phyloP scores from a whole-genome alignment of 2,329 filamentous ascomycete species.

The Ascochyta rabiei region DNA sequence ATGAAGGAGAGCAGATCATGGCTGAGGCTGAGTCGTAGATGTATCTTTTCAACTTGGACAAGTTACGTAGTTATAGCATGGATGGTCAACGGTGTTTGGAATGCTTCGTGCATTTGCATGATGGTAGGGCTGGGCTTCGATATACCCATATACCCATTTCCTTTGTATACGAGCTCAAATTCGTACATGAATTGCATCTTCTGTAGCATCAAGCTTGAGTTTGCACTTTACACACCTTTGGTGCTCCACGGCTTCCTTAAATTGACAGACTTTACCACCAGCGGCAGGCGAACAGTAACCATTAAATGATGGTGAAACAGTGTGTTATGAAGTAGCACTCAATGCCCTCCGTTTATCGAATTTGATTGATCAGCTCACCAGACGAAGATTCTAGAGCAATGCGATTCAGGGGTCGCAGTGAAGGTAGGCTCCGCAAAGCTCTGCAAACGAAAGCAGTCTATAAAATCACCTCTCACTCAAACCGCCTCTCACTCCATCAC shows the following conservation, averaged over 20 bases:
- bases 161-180: background rate
- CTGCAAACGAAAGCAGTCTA: no score
- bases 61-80: background rate
- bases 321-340: no score
- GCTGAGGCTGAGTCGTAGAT: slow-evolving; percentile 56
- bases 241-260: no score
- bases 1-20: slow-evolving; percentile 93
- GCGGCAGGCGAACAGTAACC: no score
- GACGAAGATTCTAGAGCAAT: no score
- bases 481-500: background rate
- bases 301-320: no score
- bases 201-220: background rate
- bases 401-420: no score
- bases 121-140: slow-evolving; percentile 4
- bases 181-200: no score
- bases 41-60: background rate
- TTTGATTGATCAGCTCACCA: no score
- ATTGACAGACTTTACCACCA: no score
- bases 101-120: background rate
- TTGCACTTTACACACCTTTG: background rate
- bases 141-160: slow-evolving; percentile 20
- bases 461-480: background rate
- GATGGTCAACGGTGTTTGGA: background rate
- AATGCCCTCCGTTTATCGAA: no score
- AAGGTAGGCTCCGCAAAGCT: no score